phyloP scores from a whole-genome alignment of 257 asterid species.

The Solanum piurae region DNA sequence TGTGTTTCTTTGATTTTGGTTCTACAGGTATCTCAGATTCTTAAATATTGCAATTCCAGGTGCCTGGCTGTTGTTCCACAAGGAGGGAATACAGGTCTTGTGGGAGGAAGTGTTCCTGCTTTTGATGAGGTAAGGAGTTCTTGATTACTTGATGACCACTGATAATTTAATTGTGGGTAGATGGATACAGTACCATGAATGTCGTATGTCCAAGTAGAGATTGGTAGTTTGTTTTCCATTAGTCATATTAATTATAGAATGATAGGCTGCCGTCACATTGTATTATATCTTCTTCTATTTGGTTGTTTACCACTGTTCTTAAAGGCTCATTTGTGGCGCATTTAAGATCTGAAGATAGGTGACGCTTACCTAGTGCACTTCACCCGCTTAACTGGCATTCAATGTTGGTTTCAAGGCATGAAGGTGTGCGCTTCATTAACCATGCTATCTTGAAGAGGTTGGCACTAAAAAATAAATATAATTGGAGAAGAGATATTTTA shows the following conservation, averaged over 20 bases:
- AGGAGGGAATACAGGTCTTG: constrained; percentile 99
- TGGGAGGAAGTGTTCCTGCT: constrained; percentile 97
- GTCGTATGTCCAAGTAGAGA: neutral
- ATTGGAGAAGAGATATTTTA: neutral
- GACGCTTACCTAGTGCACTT: neutral
- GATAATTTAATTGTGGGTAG: neutral
- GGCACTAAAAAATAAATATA: neutral
- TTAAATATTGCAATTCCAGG: constrained; percentile 75
- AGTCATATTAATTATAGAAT: neutral
- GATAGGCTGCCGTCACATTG: neutral
- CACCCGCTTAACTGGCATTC: neutral
- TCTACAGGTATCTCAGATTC: constrained; percentile 82
- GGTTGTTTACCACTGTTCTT: neutral
- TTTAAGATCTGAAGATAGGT: neutral
- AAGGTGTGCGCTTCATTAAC: neutral
- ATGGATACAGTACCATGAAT: neutral
- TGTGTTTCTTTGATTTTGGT: neutral
- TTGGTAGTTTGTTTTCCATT: neutral
- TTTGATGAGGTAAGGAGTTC: constrained; percentile 78
- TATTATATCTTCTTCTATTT: neutral
- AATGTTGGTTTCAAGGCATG: neutral
- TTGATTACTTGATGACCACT: neutral
- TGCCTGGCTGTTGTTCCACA: constrained; percentile 95
- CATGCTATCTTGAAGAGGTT: neutral
- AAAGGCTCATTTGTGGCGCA: neutral